phyloP scores from a whole-genome alignment of 2,329 filamentous ascomycete species.

The Coniochaeta prunicola region DNA sequence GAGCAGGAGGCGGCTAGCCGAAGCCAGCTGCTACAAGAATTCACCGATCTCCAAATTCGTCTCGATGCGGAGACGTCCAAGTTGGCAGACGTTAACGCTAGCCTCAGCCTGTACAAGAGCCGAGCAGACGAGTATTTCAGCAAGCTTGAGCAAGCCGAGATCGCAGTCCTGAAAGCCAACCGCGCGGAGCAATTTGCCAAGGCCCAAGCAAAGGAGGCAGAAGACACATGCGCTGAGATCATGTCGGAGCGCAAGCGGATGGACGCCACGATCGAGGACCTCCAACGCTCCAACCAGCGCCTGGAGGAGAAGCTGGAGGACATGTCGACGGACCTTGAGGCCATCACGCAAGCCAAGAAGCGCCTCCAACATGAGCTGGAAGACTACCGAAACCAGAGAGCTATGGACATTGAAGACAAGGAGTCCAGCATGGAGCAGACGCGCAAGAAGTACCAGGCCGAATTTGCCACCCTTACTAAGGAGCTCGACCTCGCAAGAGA shows the following conservation, averaged over 20 bases:
- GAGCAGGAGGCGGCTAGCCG: slow-evolving; percentile 87
- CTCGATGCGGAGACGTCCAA: slow-evolving; percentile 85
- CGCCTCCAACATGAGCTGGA: slow-evolving; percentile 94
- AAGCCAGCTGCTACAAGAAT: slow-evolving; percentile 83
- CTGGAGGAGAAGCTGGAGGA: slow-evolving; percentile 91
- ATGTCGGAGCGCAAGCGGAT: slow-evolving; percentile 91
- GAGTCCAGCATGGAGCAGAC: slow-evolving; percentile 95
- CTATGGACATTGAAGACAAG: slow-evolving; percentile 95
- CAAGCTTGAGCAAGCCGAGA: slow-evolving; percentile 95
- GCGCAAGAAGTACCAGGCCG: slow-evolving; percentile 91
- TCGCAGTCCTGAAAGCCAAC: slow-evolving; percentile 84
- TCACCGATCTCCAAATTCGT: slow-evolving; percentile 86
- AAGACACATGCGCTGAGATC: slow-evolving; percentile 82
- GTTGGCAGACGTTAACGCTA: slow-evolving; percentile 74
- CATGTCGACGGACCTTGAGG: slow-evolving; percentile 80
- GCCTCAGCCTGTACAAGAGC: slow-evolving; percentile 81
- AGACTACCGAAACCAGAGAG: slow-evolving; percentile 90
- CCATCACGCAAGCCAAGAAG: slow-evolving; percentile 82
- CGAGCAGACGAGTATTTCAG: slow-evolving; percentile 94
- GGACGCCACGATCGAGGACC: slow-evolving; percentile 78
- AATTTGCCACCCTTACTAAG: slow-evolving; percentile 81
- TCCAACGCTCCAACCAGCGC: slow-evolving; percentile 82
- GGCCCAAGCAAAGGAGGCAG: slow-evolving; percentile 79
- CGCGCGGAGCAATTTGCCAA: slow-evolving; percentile 93
- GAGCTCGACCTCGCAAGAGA: slow-evolving; percentile 92